Base-by-base conservation (phyloP, 2,329 filamentous ascomycete species). In the Mycosphaerelloides madeirae region DNA sequence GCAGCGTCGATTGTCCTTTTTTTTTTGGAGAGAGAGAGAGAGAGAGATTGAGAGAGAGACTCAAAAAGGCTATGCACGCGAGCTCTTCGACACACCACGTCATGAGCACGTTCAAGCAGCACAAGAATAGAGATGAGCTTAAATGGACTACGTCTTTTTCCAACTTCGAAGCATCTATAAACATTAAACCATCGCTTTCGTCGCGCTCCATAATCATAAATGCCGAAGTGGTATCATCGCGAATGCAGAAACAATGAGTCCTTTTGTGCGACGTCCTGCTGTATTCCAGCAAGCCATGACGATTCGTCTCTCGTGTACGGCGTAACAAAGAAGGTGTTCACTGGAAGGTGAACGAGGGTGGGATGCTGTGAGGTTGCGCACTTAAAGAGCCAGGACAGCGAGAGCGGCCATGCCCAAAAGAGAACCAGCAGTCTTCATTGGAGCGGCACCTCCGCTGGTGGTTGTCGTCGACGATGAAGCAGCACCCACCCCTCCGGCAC, bases 371-470 rank as follows among this genome's bases (percentile, higher is more conserved):
- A 12, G 68, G 53, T 69, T 70, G 37, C 66, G 42, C 38, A 83
- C 77, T 57, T 62, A 62, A 25, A 65, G 52, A 31, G 60, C 58
- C 42, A 69, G 74, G 3, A 74, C 76, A 13, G 72, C 74, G 3
- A 67, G 42, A 29, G 57, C 61, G 41, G 56, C 63, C 39, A 60
- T 61, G 46, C 59, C 63, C 42, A 64, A 48, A 44, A 67, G 47
- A 34, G 39, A 47, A 33, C 64, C 62, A 7, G 56, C 62, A 28
- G 62, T 62, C 14, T 62, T 67, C 48, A 57, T 47, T 22, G 65
- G 49, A 25, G 63, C 55, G 22, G 53, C 59, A 29, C 41, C 49
- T 36, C 46, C 53, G 31, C 38, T 44, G 28, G 39, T 43, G 18
- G 41, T 54, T 14, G 32, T 43, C 28, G 48, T 46, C 8, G 47